Base-by-base conservation (phyloP, 352 stramenopile genomes). In the Phytophthora uliginosa region DNA sequence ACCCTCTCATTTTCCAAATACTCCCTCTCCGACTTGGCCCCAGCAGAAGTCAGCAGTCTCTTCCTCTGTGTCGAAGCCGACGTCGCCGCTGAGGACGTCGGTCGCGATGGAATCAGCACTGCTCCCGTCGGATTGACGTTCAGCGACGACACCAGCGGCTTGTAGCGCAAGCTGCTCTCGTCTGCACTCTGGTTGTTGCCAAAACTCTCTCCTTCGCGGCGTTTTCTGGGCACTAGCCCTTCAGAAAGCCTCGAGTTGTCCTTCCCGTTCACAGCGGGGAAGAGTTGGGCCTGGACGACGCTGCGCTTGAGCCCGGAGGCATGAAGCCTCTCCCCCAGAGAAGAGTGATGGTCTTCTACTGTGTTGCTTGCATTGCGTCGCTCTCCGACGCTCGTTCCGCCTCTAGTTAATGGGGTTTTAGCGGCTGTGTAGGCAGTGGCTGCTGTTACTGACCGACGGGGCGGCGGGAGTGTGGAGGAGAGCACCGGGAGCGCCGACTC, bases 291-390 rank as follows among this genome's bases (percentile, higher is more conserved):
- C 42, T 93, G 80, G 2, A 86, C 77, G 26, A 92, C 76, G 48
- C 77, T 91, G 7, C 83, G 77, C 56, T 90, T 86, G 24, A 93
- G 36, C 0, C 88, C 88, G 6, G 77, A 82, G n/a, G 83, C 80
- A 22, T 91, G 86, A 7, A 95, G 70, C 8, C 88, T 78, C 17
- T 85, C 72, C 0, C 74, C 59, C 18, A 94, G 55, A 1, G 63
- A 50, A 20, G 42, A n/a, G 9, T 60, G 48, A 0, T 26, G 58
- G 31, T 45, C 34, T 10, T 51, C 50, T 33, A n/a, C 24, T 13
- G 7, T 7, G 10, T 17, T 40, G 8, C 10, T 63, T 12, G 3
- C 24, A 26, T 9, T 51, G 45, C n/a, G 45, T 26, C 45, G 38
- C 38, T n/a, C 38, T 45, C 12, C 38, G 38, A 17, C 13, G 38